phyloP scores from a whole-genome alignment of 2,329 filamentous ascomycete genomes.

The Chalaropsis thielavioides region DNA sequence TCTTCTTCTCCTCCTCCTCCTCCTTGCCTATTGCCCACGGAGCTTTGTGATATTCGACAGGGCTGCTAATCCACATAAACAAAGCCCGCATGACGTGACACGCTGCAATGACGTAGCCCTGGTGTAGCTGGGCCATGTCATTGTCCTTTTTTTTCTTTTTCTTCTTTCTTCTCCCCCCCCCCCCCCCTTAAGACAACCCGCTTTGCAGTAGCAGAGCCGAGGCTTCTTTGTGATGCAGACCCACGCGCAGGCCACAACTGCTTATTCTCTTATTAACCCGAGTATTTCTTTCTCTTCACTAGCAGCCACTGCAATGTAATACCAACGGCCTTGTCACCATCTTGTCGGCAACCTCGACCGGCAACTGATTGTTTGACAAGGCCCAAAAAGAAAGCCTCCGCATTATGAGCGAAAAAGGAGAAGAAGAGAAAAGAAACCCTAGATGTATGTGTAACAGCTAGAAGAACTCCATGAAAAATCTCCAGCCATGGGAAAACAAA shows the following conservation, averaged over 20 bases:
- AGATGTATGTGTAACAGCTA: background rate
- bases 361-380: background rate
- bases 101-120: background rate
- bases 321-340: background rate
- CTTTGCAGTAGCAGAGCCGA: background rate
- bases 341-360: background rate
- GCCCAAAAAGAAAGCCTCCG: background rate
- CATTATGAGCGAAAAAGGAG: background rate
- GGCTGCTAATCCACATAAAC: background rate
- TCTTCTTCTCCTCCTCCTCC: too few species aligned
- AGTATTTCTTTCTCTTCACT: background rate
- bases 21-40: too few species aligned
- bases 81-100: constrained; percentile 4
- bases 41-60: background rate
- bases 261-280: background rate
- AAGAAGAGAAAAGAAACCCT: background rate
- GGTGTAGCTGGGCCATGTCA: background rate
- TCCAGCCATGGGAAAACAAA: background rate
- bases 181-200: background rate
- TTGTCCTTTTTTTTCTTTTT: background rate
- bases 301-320: background rate
- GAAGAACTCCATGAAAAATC: background rate
- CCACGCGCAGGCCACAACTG: background rate
- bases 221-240: background rate
- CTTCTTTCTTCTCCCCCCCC: background rate